Evolutionary conservation across 179 eudicot species (phyloP).

Genomic region (Beta lomatogona): DNA sequence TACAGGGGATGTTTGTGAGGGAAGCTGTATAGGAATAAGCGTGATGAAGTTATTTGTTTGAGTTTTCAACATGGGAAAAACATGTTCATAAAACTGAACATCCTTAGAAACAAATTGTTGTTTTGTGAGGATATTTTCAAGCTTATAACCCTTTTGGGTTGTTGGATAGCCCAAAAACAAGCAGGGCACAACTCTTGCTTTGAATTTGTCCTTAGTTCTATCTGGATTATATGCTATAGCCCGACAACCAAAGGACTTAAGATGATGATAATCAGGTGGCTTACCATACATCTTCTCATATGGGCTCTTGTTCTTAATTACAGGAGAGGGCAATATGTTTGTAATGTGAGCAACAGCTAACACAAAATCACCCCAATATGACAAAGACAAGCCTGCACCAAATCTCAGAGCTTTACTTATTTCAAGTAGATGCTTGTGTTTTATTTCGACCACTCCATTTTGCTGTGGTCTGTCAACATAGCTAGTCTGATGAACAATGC

Average conservation of each 20-base stretch:
- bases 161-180: not conserved
- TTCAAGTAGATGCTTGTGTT: not conserved
- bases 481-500: not conserved
- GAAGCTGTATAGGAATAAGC: not conserved
- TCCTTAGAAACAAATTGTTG: not conserved
- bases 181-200: not conserved
- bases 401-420: not conserved
- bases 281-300: no score
- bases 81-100: not conserved
- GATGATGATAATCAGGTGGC: not conserved
- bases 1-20: no score
- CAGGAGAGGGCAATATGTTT: not conserved
- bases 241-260: not conserved
- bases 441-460: not conserved
- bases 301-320: not conserved
- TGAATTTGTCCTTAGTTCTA: not conserved
- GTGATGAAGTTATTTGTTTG: not conserved
- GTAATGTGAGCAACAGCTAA: not conserved
- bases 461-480: not conserved
- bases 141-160: not conserved
- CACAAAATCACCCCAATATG: not conserved
- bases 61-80: no score
- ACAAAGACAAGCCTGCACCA: not conserved
- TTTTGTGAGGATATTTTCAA: no score
- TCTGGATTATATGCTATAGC: not conserved